These are phyloP conservation scores for Aspergillus sp. DNA, from an alignment of 2,329 filamentous ascomycete species.

Conservation along the genomic window DNA sequence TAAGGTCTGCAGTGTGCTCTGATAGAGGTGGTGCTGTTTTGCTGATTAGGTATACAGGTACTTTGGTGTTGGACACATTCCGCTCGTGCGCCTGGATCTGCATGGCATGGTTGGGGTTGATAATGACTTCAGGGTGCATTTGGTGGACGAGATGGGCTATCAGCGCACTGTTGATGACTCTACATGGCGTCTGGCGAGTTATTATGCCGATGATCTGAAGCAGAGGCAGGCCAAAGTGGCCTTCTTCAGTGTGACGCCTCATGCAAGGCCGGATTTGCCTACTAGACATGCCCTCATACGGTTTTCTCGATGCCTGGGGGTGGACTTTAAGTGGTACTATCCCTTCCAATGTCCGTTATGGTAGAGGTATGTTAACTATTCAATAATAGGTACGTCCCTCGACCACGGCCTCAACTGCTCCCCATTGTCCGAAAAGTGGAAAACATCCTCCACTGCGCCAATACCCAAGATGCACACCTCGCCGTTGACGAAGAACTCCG, in stretches of 20 bases:
- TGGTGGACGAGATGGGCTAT: constrained; percentile 44
- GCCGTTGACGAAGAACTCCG: neutral
- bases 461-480: neutral
- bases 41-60: constrained; percentile 43
- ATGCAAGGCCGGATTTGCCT: neutral
- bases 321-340: neutral
- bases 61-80: constrained; percentile 69
- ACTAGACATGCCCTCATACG: neutral
- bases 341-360: too few species aligned
- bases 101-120: constrained; percentile 68
- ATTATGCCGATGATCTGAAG: neutral
- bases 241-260: neutral
- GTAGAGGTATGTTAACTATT: neutral
- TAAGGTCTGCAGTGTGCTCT: constrained; percentile 46
- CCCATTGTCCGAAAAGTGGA: neutral
- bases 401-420: neutral
- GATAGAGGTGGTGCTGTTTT: constrained; percentile 26
- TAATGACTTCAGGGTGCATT: constrained; percentile 58
- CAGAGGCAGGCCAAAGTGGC: neutral
- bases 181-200: neutral
- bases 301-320: neutral
- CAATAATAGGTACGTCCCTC: neutral
- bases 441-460: neutral
- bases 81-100: constrained; percentile 62
- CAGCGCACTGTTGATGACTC: neutral